Evolutionary conservation across 352 stramenopile species (phyloP), one percentile per base, ranked within the genome.

Genomic region (Elongisporangium undulatum): DNA sequence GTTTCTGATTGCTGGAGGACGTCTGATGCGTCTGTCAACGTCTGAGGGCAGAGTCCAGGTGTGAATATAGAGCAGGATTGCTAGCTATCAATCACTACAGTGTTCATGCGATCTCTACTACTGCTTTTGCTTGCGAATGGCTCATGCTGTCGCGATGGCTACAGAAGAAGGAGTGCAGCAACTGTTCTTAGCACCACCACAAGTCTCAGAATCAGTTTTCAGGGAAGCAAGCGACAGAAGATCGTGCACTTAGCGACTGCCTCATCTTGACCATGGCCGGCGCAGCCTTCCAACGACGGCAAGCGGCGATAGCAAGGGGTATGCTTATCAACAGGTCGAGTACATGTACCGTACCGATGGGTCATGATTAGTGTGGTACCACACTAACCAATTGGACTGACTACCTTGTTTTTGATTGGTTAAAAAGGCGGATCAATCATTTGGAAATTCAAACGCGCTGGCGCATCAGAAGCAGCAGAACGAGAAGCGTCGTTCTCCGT

Each of bases 361-460:
- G 3, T 34, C 8, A 13, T 15, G 9, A 41, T 41, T 41, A 41
- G 29, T 41, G 29, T 41, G 29, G 29, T 41, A 41, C 29, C 29
- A 41, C 29, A 41, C 29, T 41, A 41, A 41, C 24, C 24, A 4
- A 34, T 45, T 56, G 24, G 13, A 49, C 23, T 48, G 21, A 17
- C 22, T 49, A 17, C 20, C 52, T 23, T 54, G 16, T n/a, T 24
- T 63, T 15, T 64, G 54, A 75, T 63, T 75, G 62, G 68, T 45
- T 53, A 63, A 73, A 68, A 58, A 21, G 51, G 19, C 12, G 34
- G 22, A 51, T 20, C 21, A 52, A 21, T 55, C 53, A 13, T 74
- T 75, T 63, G 59, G 65, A 74, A 76, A 56, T 77, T 77, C 61
- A 75, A 75, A 74, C 56, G 55, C 64, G 19, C 29, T 55, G n/a